Percentiles rank a stretch among this genome's conserved stretches.
These are phyloP conservation scores for Quercus parvula DNA, from an alignment of 306 rosid genomes.

Conservation along the genomic window DNA sequence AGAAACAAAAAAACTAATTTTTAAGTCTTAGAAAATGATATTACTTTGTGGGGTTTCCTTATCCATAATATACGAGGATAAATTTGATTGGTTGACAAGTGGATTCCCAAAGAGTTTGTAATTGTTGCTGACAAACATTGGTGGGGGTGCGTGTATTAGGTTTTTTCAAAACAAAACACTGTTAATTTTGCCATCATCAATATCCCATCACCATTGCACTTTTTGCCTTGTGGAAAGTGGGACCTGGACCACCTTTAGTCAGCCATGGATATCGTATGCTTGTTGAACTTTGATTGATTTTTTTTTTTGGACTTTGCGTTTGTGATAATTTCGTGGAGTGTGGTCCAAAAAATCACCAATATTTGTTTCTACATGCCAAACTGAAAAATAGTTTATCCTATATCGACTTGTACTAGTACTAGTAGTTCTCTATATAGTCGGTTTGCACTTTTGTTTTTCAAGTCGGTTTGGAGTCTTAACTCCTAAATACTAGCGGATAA, in stretches of 20 bases:
- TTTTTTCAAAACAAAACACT: background rate
- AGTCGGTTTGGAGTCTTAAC: no score
- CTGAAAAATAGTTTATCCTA: background rate
- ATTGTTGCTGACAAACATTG: slow-evolving; percentile 5
- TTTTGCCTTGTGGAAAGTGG: slow-evolving; percentile 5
- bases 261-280: background rate
- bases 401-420: no score
- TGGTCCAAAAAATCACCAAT: background rate
- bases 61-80: background rate
- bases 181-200: background rate
- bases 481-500: no score
- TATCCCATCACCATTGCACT: background rate
- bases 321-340: background rate
- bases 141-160: background rate
- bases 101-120: background rate
- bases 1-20: background rate
- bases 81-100: background rate
- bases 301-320: background rate
- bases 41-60: slow-evolving; percentile 12
- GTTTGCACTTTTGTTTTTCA: no score
- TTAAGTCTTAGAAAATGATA: background rate
- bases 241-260: background rate
- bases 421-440: no score
- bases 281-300: background rate
- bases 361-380: background rate